A percentile compares a stretch with the other conserved stretches of the same genome.
Evolutionary conservation across 495 filamentous ascomycete genomes (phyloP).

Genomic region (Xylaria nigripes): DNA sequence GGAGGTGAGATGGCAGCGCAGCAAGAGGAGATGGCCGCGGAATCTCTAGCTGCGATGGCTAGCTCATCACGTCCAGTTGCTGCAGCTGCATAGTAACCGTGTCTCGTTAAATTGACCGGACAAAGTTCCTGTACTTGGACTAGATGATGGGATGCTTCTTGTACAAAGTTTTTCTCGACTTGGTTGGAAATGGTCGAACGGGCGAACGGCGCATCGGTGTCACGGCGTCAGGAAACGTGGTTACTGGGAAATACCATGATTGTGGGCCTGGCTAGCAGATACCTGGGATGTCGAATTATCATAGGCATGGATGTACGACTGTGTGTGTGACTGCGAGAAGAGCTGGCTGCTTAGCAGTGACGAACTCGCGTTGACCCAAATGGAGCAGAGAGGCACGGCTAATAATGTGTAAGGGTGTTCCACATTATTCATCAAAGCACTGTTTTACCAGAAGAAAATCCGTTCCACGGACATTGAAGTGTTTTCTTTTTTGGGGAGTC

Average conservation of each 20-base stretch:
- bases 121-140: not conserved
- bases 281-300: conserved; percentile 20
- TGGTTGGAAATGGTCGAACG: conserved; percentile 17
- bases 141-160: conserved; percentile 23
- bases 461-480: too few species aligned
- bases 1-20: conserved; percentile 46
- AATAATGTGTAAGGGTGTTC: not conserved
- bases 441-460: not conserved
- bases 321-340: not conserved
- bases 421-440: not conserved
- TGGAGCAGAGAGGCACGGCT: not conserved
- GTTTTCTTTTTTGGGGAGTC: too few species aligned
- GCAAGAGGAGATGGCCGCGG: conserved; percentile 25
- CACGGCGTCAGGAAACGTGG: conserved; percentile 17
- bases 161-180: conserved; percentile 25
- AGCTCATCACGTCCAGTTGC: conserved; percentile 27
- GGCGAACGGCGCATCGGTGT: conserved; percentile 22
- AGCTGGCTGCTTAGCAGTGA: conserved; percentile 6
- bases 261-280: conserved; percentile 15
- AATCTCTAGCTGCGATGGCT: conserved; percentile 26
- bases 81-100: conserved; percentile 20
- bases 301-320: conserved; percentile 6
- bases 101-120: not conserved
- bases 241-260: conserved; percentile 26
- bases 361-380: not conserved